Conservation (phyloP, 495 filamentous ascomycete species). For the Penicillium verhagenii region DNA sequence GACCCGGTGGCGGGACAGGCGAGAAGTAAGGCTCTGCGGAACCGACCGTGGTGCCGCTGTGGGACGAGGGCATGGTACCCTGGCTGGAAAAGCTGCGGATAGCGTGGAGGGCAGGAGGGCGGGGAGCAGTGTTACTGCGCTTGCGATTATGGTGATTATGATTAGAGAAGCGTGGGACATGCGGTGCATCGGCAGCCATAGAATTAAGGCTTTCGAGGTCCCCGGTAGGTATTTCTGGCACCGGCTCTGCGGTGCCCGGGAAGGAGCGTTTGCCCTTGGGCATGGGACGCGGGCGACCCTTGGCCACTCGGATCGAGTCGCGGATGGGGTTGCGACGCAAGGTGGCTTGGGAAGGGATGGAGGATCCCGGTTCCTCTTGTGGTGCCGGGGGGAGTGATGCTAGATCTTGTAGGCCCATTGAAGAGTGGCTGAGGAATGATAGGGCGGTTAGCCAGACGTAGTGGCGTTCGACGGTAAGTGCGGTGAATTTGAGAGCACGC, state of each 20-base stretch:
- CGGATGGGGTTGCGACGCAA: slow-evolving; percentile 69
- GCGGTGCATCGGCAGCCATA: slow-evolving; percentile 71
- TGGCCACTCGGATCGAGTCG: slow-evolving; percentile 88
- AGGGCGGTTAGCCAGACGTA: slow-evolving; percentile 93
- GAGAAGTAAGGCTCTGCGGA: slow-evolving; percentile 59
- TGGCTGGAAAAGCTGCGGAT: slow-evolving; percentile 76
- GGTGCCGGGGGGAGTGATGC: slow-evolving; percentile 55
- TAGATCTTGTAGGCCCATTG: slow-evolving; percentile 68
- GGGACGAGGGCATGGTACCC: slow-evolving; percentile 40
- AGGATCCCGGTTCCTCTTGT: slow-evolving; percentile 42
- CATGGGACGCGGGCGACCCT: slow-evolving; percentile 63
- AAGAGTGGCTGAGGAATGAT: slow-evolving; percentile 88
- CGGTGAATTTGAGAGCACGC: slow-evolving; percentile 93
- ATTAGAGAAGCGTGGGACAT: slow-evolving; percentile 70
- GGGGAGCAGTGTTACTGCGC: slow-evolving; percentile 78
- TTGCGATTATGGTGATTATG: slow-evolving; percentile 77
- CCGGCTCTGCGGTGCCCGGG: slow-evolving; percentile 28
- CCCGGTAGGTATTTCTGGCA: slow-evolving; percentile 34
- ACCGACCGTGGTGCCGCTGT: slow-evolving; percentile 46
- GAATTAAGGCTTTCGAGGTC: slow-evolving; percentile 28
- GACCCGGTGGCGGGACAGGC: slow-evolving; percentile 10
- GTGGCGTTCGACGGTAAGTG: slow-evolving; percentile 76
- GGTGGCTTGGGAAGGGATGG: slow-evolving; percentile 34
- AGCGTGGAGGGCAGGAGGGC: slow-evolving; percentile 53
- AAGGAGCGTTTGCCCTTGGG: slow-evolving; percentile 44